Evolutionary conservation across 2,329 filamentous ascomycete genomes (phyloP).

Genomic region (Neocatenulostroma microsporum): DNA sequence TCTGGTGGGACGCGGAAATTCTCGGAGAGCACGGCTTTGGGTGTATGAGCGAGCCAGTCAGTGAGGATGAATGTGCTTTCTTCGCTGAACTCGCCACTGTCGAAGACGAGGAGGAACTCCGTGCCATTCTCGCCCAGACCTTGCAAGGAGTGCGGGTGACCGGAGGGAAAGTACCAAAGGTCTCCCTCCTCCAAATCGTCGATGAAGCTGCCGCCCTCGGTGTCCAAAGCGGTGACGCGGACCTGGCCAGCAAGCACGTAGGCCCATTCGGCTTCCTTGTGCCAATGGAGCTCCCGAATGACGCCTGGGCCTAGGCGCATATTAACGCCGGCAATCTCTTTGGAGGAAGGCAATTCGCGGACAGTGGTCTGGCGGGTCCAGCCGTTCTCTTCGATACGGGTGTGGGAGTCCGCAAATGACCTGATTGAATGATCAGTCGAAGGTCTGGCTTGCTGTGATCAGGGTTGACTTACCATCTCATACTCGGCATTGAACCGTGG

Average conservation of each 20-base stretch:
- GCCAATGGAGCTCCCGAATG: conserved; percentile 72
- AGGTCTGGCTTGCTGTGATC: too few species aligned
- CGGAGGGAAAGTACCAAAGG: conserved; percentile 73
- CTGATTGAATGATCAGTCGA: conserved; percentile 9
- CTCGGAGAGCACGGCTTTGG: conserved; percentile 62
- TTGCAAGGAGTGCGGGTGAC: conserved; percentile 69
- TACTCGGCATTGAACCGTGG: conserved; percentile 60
- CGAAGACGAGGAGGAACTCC: conserved; percentile 57
- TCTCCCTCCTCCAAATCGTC: conserved; percentile 71
- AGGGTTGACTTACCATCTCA: conserved; percentile 57
- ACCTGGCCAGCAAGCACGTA: conserved; percentile 63
- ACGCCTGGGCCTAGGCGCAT: conserved; percentile 68
- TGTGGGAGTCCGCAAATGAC: conserved; percentile 41
- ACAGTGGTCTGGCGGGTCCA: conserved; percentile 69
- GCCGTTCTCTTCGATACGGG: conserved; percentile 57
- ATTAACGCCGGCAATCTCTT: conserved; percentile 68
- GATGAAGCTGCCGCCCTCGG: conserved; percentile 67
- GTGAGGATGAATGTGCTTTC: conserved; percentile 65
- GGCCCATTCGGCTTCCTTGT: conserved; percentile 72
- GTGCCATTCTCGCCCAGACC: conserved; percentile 59
- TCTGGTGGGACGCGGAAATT: conserved; percentile 68
- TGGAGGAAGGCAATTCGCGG: conserved; percentile 55
- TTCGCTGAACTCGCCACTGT: conserved; percentile 52
- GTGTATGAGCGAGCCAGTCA: conserved; percentile 63
- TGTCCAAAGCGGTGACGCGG: conserved; percentile 64